phyloP scores from a whole-genome alignment of 73 alveolate species.

The Paramecium sonneborni region DNA sequence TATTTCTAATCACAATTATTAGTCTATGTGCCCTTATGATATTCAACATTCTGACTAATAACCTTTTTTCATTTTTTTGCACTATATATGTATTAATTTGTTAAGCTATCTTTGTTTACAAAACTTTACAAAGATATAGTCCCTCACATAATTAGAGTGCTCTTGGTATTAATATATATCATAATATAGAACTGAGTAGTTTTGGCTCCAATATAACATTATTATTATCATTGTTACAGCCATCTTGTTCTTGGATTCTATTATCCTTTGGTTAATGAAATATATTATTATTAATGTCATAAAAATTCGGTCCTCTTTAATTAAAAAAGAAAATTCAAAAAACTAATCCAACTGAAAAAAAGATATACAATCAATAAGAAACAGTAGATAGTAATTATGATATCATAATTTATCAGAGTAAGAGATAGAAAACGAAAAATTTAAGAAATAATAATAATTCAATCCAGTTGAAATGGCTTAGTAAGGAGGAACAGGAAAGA shows the following conservation, averaged over 20 bases:
- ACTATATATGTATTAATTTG: not conserved
- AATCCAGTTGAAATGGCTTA: slow-evolving; percentile 3
- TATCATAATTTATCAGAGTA: not conserved
- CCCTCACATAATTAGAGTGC: slow-evolving; percentile 26
- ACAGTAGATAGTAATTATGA: not conserved
- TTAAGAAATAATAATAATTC: not conserved
- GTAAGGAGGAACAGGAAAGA: not conserved
- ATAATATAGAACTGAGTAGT: not conserved
- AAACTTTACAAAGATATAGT: slow-evolving; percentile 29
- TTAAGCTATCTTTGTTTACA: not conserved
- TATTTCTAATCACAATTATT: not conserved
- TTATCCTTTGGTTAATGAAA: slow-evolving; percentile 49
- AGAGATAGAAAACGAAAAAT: not conserved
- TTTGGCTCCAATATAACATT: not conserved
- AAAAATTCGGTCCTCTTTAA: slow-evolving; percentile 15
- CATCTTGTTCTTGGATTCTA: slow-evolving; percentile 19
- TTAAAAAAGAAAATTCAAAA: slow-evolving; percentile 19
- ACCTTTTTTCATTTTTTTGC: not conserved
- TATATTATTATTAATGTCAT: slow-evolving; percentile 17
- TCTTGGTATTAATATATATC: not conserved
- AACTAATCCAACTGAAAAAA: not conserved
- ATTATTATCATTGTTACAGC: not conserved
- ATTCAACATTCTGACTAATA: not conserved
- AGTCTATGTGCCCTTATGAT: slow-evolving; percentile 28
- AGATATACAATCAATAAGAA: not conserved